phyloP scores from a whole-genome alignment of 257 asterid genomes.

The Cynanchum wilfordii region DNA sequence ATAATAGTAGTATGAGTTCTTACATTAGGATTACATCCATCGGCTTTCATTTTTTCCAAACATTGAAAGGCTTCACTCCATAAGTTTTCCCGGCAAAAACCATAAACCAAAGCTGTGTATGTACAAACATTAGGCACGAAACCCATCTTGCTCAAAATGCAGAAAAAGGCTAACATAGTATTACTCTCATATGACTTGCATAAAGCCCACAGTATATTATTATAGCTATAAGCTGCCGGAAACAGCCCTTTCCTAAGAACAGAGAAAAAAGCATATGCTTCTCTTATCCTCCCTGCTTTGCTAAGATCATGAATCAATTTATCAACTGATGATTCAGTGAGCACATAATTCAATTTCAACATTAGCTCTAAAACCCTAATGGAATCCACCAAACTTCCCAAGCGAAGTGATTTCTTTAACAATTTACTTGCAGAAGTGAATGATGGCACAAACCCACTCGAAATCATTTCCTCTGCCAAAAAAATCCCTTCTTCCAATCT shows the following conservation, averaged over 20 bases:
- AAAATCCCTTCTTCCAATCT: constrained; percentile 36
- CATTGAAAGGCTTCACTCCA: constrained; percentile 45
- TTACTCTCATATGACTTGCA: constrained; percentile 33
- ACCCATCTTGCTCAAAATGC: constrained; percentile 50
- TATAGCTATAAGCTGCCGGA: constrained; percentile 26
- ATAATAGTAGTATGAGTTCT: constrained; percentile 43
- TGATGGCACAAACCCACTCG: constrained; percentile 41
- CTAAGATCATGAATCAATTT: constrained; percentile 41
- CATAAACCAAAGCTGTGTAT: constrained; percentile 55
- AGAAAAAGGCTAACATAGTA: constrained; percentile 40
- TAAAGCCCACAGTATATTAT: constrained; percentile 53
- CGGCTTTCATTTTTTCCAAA: constrained; percentile 39
- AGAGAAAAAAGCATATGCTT: constrained; percentile 34
- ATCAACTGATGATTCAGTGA: constrained; percentile 28
- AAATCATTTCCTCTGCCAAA: constrained; percentile 44
- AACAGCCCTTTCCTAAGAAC: constrained; percentile 25
- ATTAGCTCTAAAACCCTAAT: constrained; percentile 31
- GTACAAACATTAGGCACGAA: constrained; percentile 32
- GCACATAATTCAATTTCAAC: constrained; percentile 32
- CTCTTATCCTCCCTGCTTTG: constrained; percentile 33
- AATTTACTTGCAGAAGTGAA: constrained; percentile 34
- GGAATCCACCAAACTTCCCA: constrained; percentile 36
- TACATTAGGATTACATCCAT: constrained; percentile 40
- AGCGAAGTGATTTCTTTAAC: constrained; percentile 34
- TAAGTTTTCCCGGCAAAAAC: constrained; percentile 37